These are phyloP conservation scores for Stagonosporopsis chrysanthemi DNA, from an alignment of 2,329 filamentous ascomycete genomes.

Conservation along the genomic window DNA sequence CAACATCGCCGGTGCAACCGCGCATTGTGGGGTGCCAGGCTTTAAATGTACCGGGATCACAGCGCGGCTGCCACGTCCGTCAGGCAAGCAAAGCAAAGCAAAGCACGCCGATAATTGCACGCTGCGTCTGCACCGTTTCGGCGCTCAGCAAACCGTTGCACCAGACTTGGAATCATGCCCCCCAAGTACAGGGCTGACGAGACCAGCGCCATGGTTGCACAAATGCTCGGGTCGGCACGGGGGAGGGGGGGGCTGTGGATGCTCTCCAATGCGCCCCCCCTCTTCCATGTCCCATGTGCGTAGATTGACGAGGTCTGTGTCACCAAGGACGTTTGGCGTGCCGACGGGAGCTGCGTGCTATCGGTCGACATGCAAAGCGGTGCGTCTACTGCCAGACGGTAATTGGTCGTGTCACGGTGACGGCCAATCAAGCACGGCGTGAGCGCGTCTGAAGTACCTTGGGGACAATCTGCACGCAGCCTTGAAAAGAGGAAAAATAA, in stretches of 20 bases:
- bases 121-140: constrained; percentile 22
- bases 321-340: constrained; percentile 25
- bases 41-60: neutral
- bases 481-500: constrained; percentile 31
- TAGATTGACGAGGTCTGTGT: constrained; percentile 47
- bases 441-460: constrained; percentile 28
- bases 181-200: constrained; percentile 11
- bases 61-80: constrained; percentile 17
- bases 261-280: neutral
- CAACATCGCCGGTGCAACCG: constrained; percentile 25
- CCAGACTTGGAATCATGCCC: constrained; percentile 1
- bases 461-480: constrained; percentile 28
- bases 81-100: too few relatives aligned
- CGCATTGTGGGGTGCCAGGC: constrained; percentile 37
- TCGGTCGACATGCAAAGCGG: constrained; percentile 28
- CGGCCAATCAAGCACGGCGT: constrained; percentile 18
- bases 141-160: constrained; percentile 19
- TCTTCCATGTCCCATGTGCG: constrained; percentile 1
- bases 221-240: constrained; percentile 48
- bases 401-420: constrained; percentile 13
- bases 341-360: constrained; percentile 33
- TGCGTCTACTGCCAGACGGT: constrained; percentile 27
- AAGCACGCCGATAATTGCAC: constrained; percentile 32
- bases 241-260: constrained; percentile 24
- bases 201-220: constrained; percentile 24